phyloP scores from a whole-genome alignment of 2,329 filamentous ascomycete species.

The Lasiodiplodia sp. region DNA sequence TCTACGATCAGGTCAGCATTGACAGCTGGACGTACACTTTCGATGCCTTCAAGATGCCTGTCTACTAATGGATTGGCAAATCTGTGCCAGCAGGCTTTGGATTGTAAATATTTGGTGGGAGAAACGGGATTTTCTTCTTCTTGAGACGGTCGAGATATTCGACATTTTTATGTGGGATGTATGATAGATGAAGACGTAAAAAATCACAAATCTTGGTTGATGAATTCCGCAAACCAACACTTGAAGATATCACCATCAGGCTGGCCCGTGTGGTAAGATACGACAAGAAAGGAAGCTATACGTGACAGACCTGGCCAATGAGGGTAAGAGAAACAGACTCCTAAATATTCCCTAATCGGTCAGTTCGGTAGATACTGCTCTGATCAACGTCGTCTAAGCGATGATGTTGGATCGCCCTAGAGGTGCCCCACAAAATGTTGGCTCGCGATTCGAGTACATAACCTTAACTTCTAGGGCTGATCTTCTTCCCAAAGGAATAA shows the following conservation, averaged over 20 bases:
- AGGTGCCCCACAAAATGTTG: not conserved
- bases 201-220: not conserved
- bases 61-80: constrained; percentile 26
- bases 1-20: constrained; percentile 20
- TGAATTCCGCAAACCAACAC: not conserved
- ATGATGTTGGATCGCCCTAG: not conserved
- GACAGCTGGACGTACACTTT: constrained; percentile 28
- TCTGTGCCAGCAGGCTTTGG: not conserved
- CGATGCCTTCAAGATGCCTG: constrained; percentile 23
- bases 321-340: too few relatives aligned
- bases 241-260: too few relatives aligned
- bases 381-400: not conserved
- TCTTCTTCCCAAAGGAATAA: not conserved
- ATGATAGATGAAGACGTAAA: not conserved
- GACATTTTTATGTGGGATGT: not conserved
- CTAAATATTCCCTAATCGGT: too few relatives aligned
- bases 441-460: not conserved
- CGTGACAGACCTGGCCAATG: too few relatives aligned
- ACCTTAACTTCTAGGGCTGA: not conserved
- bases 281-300: too few relatives aligned
- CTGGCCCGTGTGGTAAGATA: too few relatives aligned
- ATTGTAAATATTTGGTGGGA: not conserved
- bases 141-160: not conserved
- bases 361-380: too few relatives aligned
- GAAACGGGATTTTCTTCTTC: not conserved